Conservation (phyloP, 139 green algal species). For the Picochlorum costavermella region DNA sequence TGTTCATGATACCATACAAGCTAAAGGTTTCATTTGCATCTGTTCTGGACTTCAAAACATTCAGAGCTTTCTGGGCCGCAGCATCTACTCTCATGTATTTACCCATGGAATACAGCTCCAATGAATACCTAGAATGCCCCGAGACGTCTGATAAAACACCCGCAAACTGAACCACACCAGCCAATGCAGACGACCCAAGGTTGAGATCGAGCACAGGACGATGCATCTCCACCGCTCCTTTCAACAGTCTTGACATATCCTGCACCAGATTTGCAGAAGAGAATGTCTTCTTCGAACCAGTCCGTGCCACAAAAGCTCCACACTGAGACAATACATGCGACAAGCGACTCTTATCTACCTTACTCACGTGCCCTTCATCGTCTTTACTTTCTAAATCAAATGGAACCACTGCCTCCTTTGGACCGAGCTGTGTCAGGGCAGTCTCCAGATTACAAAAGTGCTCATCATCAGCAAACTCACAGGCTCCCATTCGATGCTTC, state of each 20-base stretch:
- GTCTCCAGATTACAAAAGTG: constrained; percentile 74
- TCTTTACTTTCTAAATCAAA: constrained; percentile 27
- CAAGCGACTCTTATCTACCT: constrained; percentile 24
- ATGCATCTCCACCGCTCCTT: constrained; percentile 52
- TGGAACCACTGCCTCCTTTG: constrained; percentile 64
- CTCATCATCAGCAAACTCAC: constrained; percentile 75
- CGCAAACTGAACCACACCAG: constrained; percentile 55
- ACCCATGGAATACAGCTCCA: constrained; percentile 37
- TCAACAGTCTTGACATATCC: constrained; percentile 46
- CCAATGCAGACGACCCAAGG: constrained; percentile 45
- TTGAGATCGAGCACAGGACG: constrained; percentile 57
- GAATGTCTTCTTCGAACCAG: constrained; percentile 45
- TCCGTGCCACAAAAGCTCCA: constrained; percentile 51
- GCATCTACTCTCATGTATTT: constrained; percentile 23
- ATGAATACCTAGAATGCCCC: constrained; percentile 45
- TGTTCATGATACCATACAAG: constrained; percentile 84
- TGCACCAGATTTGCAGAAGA: constrained; percentile 56
- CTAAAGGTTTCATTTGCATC: constrained; percentile 68
- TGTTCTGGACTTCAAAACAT: constrained; percentile 64
- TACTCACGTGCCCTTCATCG: not conserved
- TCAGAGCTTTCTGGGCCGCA: constrained; percentile 66
- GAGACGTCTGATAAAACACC: constrained; percentile 45
- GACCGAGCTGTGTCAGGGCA: constrained; percentile 72
- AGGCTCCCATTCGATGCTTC: constrained; percentile 50
- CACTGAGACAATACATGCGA: constrained; percentile 58